A percentile compares a stretch with the other conserved stretches of the same genome.
Conservation (phyloP, 176 grass and related monocot species). For the Raddia distichophylla region DNA sequence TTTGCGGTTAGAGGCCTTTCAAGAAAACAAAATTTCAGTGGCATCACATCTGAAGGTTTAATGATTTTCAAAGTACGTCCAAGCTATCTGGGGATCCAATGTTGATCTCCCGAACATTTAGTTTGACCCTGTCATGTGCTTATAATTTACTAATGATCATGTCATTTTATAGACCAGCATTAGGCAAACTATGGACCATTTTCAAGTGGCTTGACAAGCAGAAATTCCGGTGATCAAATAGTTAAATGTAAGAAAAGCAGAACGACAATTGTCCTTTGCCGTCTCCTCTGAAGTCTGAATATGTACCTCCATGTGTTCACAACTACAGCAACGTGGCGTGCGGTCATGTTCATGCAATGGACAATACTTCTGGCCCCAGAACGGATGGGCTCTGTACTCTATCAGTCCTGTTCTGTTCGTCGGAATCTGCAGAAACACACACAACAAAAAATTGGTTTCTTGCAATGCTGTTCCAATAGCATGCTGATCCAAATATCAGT, state of each 20-base stretch:
- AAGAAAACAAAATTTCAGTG: constrained; percentile 5
- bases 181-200: background rate
- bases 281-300: background rate
- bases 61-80: background rate
- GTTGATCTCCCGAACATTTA: background rate
- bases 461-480: background rate
- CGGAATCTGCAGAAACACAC: constrained; percentile 63
- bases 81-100: background rate
- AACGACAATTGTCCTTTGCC: background rate
- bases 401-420: constrained; percentile 70
- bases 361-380: constrained; percentile 96
- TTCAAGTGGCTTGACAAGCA: background rate
- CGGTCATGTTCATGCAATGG: constrained; percentile 72
- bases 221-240: background rate
- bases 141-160: background rate
- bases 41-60: background rate
- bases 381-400: constrained; percentile 86
- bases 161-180: background rate
- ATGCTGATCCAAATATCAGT: constrained; percentile 7
- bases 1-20: background rate
- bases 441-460: constrained; percentile 1
- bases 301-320: constrained; percentile 88
- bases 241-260: background rate
- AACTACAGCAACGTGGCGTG: constrained; percentile 82
- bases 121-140: background rate